A percentile compares a stretch with the other conserved stretches of the same genome.
Conservation (phyloP, 805 yeast species). For the Wickerhamiella brachini region DNA sequence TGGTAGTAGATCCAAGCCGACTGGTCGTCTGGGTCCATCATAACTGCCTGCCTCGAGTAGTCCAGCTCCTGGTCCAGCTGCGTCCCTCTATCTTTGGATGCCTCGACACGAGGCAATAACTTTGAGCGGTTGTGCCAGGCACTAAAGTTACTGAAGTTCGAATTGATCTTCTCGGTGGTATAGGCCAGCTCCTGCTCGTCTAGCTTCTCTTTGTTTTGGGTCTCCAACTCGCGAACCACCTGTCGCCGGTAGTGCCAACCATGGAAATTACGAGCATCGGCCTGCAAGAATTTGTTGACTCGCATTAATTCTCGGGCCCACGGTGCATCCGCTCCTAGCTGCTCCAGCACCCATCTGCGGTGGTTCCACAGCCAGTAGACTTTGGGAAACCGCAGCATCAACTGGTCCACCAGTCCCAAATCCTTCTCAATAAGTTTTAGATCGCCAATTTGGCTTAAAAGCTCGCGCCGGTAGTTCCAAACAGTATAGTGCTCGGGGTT, state of each 20-base stretch:
- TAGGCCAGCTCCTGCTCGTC: conserved; percentile 50
- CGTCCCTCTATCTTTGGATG: conserved; percentile 14
- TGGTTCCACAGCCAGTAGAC: conserved; percentile 97
- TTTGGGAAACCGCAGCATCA: conserved; percentile 60
- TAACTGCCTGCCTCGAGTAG: conserved; percentile 68
- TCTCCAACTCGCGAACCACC: conserved; percentile 32
- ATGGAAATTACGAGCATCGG: conserved; percentile 79
- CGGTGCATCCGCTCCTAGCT: conserved; percentile 25
- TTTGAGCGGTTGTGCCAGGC: conserved; percentile 90
- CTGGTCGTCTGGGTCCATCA: conserved; percentile 87
- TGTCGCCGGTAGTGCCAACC: conserved; percentile 91
- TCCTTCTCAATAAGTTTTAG: conserved; percentile 38
- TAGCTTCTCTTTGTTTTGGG: conserved; percentile 23
- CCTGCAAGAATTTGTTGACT: conserved; percentile 50
- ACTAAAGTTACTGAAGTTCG: conserved; percentile 80
- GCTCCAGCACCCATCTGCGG: conserved; percentile 62
- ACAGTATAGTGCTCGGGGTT: conserved; percentile 83
- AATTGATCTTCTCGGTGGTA: conserved; percentile 65
- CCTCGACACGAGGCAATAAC: conserved; percentile 42
- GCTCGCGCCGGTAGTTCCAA: conserved; percentile 83
- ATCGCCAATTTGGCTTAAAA: conserved; percentile 27
- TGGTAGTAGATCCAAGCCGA: conserved; percentile 81
- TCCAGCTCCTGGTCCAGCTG: conserved; percentile 42
- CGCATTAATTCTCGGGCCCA: conserved; percentile 63
- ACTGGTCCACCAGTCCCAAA: conserved; percentile 41